A percentile compares a stretch with the other conserved stretches of the same genome.
phyloP scores from a whole-genome alignment of 2,329 filamentous ascomycete genomes.

The Ceratocystis colombiana region DNA sequence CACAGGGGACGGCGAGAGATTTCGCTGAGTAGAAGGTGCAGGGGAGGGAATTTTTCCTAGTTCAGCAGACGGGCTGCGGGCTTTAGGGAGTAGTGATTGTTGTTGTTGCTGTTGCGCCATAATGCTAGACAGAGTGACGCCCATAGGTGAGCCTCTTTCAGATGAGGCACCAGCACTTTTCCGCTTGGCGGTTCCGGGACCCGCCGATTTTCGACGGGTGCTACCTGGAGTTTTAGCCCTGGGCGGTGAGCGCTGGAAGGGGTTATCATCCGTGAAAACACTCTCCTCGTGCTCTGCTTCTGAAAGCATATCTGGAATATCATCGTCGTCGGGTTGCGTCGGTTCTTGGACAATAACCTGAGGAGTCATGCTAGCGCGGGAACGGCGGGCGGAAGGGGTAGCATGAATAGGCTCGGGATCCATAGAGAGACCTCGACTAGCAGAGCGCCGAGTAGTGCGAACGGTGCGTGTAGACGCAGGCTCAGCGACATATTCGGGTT shows the following conservation, averaged over 20 bases:
- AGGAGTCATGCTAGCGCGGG: slow-evolving; percentile 22
- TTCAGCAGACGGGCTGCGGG: slow-evolving; percentile 15
- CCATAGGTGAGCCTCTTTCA: slow-evolving; percentile 33
- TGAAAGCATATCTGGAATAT: slow-evolving; percentile 32
- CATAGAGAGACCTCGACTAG: slow-evolving; percentile 34
- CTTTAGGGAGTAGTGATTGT: slow-evolving; percentile 11
- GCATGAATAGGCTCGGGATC: slow-evolving; percentile 43
- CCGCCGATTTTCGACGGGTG: slow-evolving; percentile 42
- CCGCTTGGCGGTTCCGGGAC: slow-evolving; percentile 35
- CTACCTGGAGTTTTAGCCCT: slow-evolving; percentile 38
- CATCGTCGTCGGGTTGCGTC: slow-evolving; percentile 19
- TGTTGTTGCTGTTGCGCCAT: slow-evolving; percentile 24
- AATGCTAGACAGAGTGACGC: slow-evolving; percentile 25
- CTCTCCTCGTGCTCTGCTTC: slow-evolving; percentile 42
- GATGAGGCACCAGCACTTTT: slow-evolving; percentile 28
- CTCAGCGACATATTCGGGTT: slow-evolving; percentile 17
- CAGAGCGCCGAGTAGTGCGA: slow-evolving; percentile 19
- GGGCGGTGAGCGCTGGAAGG: slow-evolving; percentile 73
- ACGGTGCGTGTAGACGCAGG: slow-evolving; percentile 18
- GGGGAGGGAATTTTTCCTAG: slow-evolving; percentile 13
- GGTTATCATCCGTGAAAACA: slow-evolving; percentile 81
- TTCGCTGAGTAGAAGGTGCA: slow-evolving; percentile 19
- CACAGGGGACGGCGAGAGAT: slow-evolving; percentile 23
- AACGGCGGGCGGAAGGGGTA: slow-evolving; percentile 20
- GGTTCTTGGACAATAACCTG: slow-evolving; percentile 23